These are phyloP conservation scores for Paradendryphiella salina DNA, from an alignment of 2,329 filamentous ascomycete genomes.

Conservation along the genomic window DNA sequence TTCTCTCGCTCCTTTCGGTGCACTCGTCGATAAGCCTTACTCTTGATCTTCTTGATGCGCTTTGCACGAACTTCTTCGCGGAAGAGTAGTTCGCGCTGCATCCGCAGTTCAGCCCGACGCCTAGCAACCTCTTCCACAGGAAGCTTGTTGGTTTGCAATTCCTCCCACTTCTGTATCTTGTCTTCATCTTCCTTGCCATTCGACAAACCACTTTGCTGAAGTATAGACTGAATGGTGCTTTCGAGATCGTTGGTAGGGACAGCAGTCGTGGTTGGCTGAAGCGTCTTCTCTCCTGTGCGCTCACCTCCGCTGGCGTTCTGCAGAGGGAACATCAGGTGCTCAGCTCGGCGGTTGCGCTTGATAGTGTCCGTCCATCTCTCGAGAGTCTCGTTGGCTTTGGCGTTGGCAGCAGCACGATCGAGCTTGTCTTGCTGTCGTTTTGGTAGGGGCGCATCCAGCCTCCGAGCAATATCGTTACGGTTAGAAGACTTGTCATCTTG, in stretches of 20 bases:
- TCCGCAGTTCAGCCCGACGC: constrained; percentile 72
- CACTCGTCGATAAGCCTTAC: constrained; percentile 88
- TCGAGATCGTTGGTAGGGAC: constrained; percentile 80
- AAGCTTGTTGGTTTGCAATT: constrained; percentile 70
- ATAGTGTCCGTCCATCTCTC: constrained; percentile 93
- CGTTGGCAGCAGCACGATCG: constrained; percentile 79
- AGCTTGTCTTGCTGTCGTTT: constrained; percentile 85
- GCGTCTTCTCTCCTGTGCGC: constrained; percentile 63
- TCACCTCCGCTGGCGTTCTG: constrained; percentile 69
- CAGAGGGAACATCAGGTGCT: constrained; percentile 86
- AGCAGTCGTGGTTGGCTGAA: constrained; percentile 61
- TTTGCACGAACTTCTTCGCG: constrained; percentile 86
- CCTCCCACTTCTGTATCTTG: constrained; percentile 69
- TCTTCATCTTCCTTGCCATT: constrained; percentile 64
- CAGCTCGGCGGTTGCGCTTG: constrained; percentile 87
- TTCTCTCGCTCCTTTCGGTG: constrained; percentile 78
- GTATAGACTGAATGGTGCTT: constrained; percentile 80
- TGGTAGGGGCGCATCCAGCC: constrained; percentile 79
- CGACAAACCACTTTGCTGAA: constrained; percentile 81
- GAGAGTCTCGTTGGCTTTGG: constrained; percentile 88
- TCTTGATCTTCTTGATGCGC: constrained; percentile 98
- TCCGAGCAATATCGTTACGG: constrained; percentile 61
- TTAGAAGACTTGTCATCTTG: constrained; percentile 65
- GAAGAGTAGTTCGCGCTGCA: constrained; percentile 81
- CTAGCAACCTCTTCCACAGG: constrained; percentile 73